Evolutionary conservation across 352 stramenopile genomes (phyloP).

Genomic region (Globisporangium megalacanthum): DNA sequence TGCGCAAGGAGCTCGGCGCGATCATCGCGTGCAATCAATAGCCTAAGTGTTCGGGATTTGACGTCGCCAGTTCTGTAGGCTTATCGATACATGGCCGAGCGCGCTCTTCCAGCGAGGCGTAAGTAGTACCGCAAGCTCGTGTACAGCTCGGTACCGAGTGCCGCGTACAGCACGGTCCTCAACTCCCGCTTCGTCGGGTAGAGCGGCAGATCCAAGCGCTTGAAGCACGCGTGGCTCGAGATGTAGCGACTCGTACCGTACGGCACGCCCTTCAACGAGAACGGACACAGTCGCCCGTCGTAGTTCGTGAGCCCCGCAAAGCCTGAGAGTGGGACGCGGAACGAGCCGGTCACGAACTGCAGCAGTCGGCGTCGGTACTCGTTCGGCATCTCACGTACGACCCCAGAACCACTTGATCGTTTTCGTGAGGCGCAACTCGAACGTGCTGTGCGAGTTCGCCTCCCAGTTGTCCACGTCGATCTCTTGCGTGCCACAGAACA

Average conservation of each 20-base stretch:
- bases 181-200: too few species aligned
- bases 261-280: slow-evolving; percentile 59
- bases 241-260: slow-evolving; percentile 30
- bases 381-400: slow-evolving; percentile 87
- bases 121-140: too few species aligned
- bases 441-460: too few species aligned
- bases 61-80: too few species aligned
- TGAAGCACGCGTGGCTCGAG: slow-evolving; percentile 31
- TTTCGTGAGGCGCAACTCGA: slow-evolving; percentile 56
- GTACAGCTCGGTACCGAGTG: too few species aligned
- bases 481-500: slow-evolving; percentile 92
- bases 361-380: slow-evolving; percentile 57
- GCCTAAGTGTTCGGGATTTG: too few species aligned
- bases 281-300: slow-evolving; percentile 67
- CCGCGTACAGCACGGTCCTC: too few species aligned
- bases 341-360: slow-evolving; percentile 34
- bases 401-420: slow-evolving; percentile 48
- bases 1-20: too few species aligned
- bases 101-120: too few species aligned
- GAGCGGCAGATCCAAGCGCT: slow-evolving; percentile 63
- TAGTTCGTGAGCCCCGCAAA: slow-evolving; percentile 75
- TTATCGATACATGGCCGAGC: too few species aligned
- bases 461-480: slow-evolving; percentile 96
- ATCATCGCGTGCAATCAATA: too few species aligned
- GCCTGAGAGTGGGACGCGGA: slow-evolving; percentile 66